phyloP scores from a whole-genome alignment of 306 rosid species.

The Canavalia ensiformis region DNA sequence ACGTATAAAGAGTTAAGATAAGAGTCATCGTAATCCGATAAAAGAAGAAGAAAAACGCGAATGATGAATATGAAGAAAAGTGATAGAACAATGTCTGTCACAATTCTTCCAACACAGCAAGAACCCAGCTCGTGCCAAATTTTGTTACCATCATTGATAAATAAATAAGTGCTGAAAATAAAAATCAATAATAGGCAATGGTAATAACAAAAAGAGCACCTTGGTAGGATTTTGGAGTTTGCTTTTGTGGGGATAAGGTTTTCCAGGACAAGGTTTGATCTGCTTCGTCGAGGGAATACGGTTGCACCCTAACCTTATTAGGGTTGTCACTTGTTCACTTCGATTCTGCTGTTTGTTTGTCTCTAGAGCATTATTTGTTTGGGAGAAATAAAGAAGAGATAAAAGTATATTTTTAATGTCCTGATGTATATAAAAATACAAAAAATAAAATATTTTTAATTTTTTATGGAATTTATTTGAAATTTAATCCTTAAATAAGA shows the following conservation, averaged over 20 bases:
- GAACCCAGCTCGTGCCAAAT: constrained; percentile 4
- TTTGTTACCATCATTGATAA: background rate
- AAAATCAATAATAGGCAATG: background rate
- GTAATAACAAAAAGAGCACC: constrained; percentile 50
- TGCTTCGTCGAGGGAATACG: constrained; percentile 45
- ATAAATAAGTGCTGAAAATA: background rate
- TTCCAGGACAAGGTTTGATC: constrained; percentile 61
- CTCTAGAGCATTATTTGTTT: no score
- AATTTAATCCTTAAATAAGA: no score
- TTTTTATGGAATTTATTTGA: no score
- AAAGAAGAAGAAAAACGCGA: background rate
- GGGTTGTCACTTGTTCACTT: constrained; percentile 28
- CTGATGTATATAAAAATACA: no score
- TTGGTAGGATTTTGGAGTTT: constrained; percentile 41
- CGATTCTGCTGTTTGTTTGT: background rate
- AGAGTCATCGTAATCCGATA: background rate
- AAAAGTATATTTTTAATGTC: no score
- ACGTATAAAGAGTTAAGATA: background rate
- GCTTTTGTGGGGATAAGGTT: constrained; percentile 58
- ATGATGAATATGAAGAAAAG: background rate
- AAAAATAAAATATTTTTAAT: no score
- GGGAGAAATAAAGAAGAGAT: no score
- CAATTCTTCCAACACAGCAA: constrained; percentile 26
- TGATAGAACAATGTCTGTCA: background rate
- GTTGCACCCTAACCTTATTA: constrained; percentile 30